Percentiles rank a stretch among this genome's conserved stretches.
These are phyloP conservation scores for Zoysia pacifica DNA, from an alignment of 176 grass and related monocot genomes.

Conservation along the genomic window DNA sequence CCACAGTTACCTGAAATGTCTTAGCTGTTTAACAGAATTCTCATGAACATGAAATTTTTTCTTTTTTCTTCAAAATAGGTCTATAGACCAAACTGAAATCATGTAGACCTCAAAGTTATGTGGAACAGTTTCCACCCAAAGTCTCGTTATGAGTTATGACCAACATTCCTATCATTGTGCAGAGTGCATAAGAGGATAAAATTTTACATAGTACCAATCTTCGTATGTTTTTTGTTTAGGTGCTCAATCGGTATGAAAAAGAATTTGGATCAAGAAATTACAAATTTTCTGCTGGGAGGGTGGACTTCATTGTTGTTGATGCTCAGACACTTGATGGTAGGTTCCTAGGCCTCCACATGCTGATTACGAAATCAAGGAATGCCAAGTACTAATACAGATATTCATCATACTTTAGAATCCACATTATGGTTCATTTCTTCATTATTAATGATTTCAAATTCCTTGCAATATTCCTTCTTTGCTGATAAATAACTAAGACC, in stretches of 20 bases:
- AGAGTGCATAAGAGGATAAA: slow-evolving; percentile 8
- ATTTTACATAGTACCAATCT: slow-evolving; percentile 13
- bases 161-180: slow-evolving; percentile 22
- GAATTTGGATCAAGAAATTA: slow-evolving; percentile 92
- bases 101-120: neutral
- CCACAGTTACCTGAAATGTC: neutral
- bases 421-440: slow-evolving; percentile 18
- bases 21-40: neutral
- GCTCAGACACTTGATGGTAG: slow-evolving; percentile 97
- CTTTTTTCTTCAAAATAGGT: neutral
- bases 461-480: neutral
- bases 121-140: neutral
- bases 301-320: slow-evolving; percentile 91
- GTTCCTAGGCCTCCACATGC: slow-evolving; percentile 32
- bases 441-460: slow-evolving; percentile 28
- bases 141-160: neutral
- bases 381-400: slow-evolving; percentile 18
- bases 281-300: slow-evolving; percentile 65
- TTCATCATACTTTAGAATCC: slow-evolving; percentile 23
- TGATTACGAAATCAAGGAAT: slow-evolving; percentile 28
- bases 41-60: neutral
- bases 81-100: neutral
- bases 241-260: slow-evolving; percentile 76
- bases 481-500: slow-evolving; percentile 19
- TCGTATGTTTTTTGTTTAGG: slow-evolving; percentile 49